A percentile compares a stretch with the other conserved stretches of the same genome.
phyloP scores from a whole-genome alignment of 192 early-diverging fungal genomes.

The Coemansia furcata region DNA sequence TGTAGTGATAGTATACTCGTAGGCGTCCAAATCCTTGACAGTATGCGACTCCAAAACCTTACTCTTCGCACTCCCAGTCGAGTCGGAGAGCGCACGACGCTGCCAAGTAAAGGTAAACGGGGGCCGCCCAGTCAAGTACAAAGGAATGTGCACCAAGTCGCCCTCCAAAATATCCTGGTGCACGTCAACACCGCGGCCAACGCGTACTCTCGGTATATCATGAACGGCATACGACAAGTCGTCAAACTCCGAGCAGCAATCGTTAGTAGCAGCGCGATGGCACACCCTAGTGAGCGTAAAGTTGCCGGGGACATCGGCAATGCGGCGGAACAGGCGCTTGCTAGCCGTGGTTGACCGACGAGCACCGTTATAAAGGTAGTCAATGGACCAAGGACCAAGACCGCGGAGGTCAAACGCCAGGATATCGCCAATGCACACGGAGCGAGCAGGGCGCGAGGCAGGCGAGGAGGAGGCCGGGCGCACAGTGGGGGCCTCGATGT shows the following conservation, averaged over 20 bases:
- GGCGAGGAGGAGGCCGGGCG: constrained; percentile 36
- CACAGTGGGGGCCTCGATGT: constrained; percentile 48
- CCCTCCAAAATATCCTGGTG: constrained; percentile 65
- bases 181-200: constrained; percentile 63
- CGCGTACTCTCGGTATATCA: constrained; percentile 59
- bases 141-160: constrained; percentile 53
- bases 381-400: constrained; percentile 61
- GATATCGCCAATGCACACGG: constrained; percentile 67
- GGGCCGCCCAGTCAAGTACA: constrained; percentile 63
- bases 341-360: constrained; percentile 13
- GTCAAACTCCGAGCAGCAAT: constrained; percentile 59
- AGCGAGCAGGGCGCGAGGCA: constrained; percentile 25
- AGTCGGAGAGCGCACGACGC: constrained; percentile 28
- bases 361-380: constrained; percentile 51
- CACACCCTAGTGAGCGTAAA: constrained; percentile 59
- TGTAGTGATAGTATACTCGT: constrained; percentile 54
- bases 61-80: neutral
- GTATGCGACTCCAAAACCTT: constrained; percentile 56
- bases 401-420: constrained; percentile 66
- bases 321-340: constrained; percentile 61
- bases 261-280: constrained; percentile 52
- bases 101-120: constrained; percentile 71
- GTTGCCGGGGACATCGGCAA: constrained; percentile 57
- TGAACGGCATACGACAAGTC: constrained; percentile 53
- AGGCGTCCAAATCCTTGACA: constrained; percentile 52